phyloP scores from a whole-genome alignment of 208 protist genomes.

The Crithidia mellificae region DNA sequence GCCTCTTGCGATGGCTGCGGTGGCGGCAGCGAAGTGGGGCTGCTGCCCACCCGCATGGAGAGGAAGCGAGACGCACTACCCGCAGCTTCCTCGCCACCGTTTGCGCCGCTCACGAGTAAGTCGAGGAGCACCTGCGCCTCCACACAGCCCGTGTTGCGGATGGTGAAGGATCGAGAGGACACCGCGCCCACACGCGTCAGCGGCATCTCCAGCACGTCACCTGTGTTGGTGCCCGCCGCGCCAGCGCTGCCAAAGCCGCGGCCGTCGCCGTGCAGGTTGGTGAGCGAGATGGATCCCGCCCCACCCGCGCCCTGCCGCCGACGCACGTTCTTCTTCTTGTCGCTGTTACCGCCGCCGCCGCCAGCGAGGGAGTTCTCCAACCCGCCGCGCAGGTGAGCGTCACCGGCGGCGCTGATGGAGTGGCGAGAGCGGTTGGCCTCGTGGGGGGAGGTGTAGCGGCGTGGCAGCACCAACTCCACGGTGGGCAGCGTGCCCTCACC shows the following conservation, averaged over 20 bases:
- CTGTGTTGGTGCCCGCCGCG: too few relatives aligned
- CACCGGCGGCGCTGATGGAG: slow-evolving; percentile 1
- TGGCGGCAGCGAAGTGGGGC: slow-evolving; percentile 11
- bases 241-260: background rate
- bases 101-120: slow-evolving; percentile 16
- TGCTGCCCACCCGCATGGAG: slow-evolving; percentile 31
- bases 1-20: slow-evolving; percentile 36
- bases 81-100: background rate
- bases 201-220: slow-evolving; percentile 79
- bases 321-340: slow-evolving; percentile 9
- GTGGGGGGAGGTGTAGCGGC: slow-evolving; percentile 33
- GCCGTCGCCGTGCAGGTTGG: slow-evolving; percentile 10
- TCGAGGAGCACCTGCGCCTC: slow-evolving; percentile 79
- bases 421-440: background rate
- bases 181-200: slow-evolving; percentile 74
- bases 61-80: slow-evolving; percentile 31
- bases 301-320: background rate
- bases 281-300: slow-evolving; percentile 2
- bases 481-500: slow-evolving; percentile 94
- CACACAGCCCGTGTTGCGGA: slow-evolving; percentile 90
- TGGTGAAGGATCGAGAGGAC: slow-evolving; percentile 49
- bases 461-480: slow-evolving; percentile 71
- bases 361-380: too few relatives aligned
- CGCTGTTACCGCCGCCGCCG: background rate
- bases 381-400: slow-evolving; percentile 17